Base-by-base conservation (phyloP, 2,329 filamentous ascomycete species). In the Paraphaeosphaeria sporulosa region DNA sequence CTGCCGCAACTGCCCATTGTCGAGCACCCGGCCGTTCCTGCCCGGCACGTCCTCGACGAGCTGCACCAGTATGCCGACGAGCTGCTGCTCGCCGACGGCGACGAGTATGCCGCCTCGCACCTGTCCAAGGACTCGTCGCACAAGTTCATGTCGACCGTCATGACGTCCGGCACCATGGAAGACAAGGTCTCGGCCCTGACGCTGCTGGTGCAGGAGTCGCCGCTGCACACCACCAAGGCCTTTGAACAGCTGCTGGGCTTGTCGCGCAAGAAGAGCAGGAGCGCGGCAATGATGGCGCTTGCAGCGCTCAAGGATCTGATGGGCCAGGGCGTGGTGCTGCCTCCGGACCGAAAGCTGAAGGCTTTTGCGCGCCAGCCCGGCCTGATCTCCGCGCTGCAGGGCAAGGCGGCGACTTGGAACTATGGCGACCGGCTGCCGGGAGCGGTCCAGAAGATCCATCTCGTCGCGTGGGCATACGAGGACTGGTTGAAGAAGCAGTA, bases 111-210 rank as follows among this genome's bases (percentile, higher is more conserved):
- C 57, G 86, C 88, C 27, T 89, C 85, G 43, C 84, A 92, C 67
- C 82, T 91, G 58, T 88, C 91, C 7, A 88, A 92, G 53, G 93
- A 92, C 27, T 95, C 94, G 2, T 94, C 94, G 43, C 91, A 96
- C 79, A 96, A 94, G 77, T 99, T 99, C 83, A 89, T 98, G 84
- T 92, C 94, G 1, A 96, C 93, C 19, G 97, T 99, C 76, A 97
- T 98, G 92, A 84, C 93, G 10, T 96, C 94, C 1, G 95, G 95
- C 83, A 99, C 96, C 10, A 87, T 98, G 69, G 96, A 93, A 58
- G 95, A 99, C 78, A 98, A 97, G 78, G 90, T 98, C 46, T 99
- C 95, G 2, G 96, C 95, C 3, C 83, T 99, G 72, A 99, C 95
- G 4, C 84, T 99, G 68, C 91, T 95, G 58, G 89, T 97, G 13